phyloP scores from a whole-genome alignment of 2,329 filamentous ascomycete species.

The Pestalotiopsis sp. region DNA sequence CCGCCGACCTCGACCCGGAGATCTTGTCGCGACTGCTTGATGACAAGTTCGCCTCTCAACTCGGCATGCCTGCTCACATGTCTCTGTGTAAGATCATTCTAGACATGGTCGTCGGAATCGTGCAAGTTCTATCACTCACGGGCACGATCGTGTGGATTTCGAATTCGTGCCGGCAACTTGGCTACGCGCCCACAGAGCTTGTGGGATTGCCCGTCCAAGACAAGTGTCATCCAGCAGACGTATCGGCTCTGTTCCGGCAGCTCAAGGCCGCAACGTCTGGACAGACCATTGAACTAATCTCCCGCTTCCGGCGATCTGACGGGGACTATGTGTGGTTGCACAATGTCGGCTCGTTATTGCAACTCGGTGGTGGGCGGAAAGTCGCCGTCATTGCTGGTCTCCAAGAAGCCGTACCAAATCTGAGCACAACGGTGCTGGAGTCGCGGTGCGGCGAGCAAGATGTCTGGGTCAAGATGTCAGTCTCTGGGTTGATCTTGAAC shows the following conservation, averaged over 20 bases:
- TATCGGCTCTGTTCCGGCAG: neutral
- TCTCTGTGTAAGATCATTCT: conserved; percentile 88
- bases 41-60: neutral
- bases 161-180: conserved; percentile 58
- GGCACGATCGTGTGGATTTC: conserved; percentile 87
- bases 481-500: neutral
- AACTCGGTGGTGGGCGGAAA: neutral
- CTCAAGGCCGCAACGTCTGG: neutral
- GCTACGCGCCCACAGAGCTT: neutral
- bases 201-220: neutral
- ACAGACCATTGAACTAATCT: neutral
- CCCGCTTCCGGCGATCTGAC: neutral
- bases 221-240: conserved; percentile 3
- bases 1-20: neutral
- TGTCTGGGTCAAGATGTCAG: conserved; percentile 10
- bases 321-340: conserved; percentile 4
- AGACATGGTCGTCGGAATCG: conserved; percentile 86
- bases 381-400: neutral
- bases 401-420: neutral
- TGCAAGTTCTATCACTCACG: conserved; percentile 86
- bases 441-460: neutral
- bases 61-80: conserved; percentile 60
- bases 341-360: neutral
- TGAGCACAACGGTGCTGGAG: neutral
- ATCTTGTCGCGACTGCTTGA: neutral